phyloP scores from a whole-genome alignment of 2,329 filamentous ascomycete species.

The Trichoderma sp. region DNA sequence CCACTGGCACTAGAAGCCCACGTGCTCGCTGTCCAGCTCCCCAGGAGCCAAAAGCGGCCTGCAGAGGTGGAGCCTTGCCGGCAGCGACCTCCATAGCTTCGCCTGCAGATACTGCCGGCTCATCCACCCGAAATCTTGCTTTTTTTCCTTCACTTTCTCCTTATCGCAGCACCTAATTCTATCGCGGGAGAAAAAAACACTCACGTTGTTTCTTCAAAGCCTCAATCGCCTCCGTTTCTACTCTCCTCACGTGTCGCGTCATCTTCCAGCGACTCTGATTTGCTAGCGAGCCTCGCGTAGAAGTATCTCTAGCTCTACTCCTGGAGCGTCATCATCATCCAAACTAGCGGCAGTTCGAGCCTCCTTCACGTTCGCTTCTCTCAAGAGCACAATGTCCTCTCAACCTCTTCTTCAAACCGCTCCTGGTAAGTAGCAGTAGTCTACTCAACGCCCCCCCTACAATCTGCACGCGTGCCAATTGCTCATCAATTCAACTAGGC shows the following conservation, averaged over 20 bases:
- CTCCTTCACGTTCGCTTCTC: slow-evolving; percentile 15
- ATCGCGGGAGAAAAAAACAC: background rate
- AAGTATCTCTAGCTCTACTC: background rate
- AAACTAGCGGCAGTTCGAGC: slow-evolving; percentile 2
- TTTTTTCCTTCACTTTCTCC: slow-evolving; percentile 6
- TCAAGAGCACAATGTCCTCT: slow-evolving; percentile 70
- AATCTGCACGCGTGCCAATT: slow-evolving; percentile 8
- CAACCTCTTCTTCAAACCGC: slow-evolving; percentile 95
- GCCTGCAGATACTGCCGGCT: slow-evolving; percentile 8
- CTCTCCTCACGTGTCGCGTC: background rate
- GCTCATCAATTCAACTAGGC: slow-evolving; percentile 55
- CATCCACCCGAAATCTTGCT: slow-evolving; percentile 9
- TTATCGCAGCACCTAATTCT: background rate
- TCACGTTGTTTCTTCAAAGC: background rate
- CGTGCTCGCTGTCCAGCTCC: slow-evolving; percentile 33
- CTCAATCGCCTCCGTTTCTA: background rate
- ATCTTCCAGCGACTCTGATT: background rate
- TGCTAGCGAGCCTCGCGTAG: background rate
- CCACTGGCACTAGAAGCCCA: slow-evolving; percentile 27
- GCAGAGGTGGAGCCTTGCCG: slow-evolving; percentile 4
- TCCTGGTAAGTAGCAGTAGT: slow-evolving; percentile 63
- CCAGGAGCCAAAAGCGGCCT: slow-evolving; percentile 8
- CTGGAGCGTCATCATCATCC: background rate
- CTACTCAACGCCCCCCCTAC: background rate
- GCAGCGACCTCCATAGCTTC: slow-evolving; percentile 12